A percentile compares a stretch with the other conserved stretches of the same genome.
These are phyloP conservation scores for Aquanectria penicillioides DNA, from an alignment of 2,329 filamentous ascomycete genomes.

Conservation along the genomic window DNA sequence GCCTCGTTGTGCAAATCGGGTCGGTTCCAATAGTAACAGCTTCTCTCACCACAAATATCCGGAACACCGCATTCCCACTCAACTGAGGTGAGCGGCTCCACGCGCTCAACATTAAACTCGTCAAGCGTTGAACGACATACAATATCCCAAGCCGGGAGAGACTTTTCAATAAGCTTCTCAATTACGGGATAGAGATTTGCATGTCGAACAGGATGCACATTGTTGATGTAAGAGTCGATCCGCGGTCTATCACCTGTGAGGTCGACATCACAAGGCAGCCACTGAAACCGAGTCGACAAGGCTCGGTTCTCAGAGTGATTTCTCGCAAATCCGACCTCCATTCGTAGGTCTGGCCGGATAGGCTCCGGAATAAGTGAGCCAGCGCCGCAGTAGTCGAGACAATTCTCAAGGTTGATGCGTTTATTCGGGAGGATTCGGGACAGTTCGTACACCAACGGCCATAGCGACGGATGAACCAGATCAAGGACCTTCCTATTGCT, in stretches of 20 bases:
- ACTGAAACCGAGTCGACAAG: background rate
- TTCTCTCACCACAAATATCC: background rate
- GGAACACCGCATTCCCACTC: background rate
- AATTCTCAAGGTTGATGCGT: conserved; percentile 48
- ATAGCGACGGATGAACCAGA: conserved; percentile 72
- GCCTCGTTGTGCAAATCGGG: background rate
- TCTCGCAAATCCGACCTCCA: no score
- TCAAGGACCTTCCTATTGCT: conserved; percentile 67
- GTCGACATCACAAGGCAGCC: background rate
- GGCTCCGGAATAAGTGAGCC: conserved; percentile 19
- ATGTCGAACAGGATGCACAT: conserved; percentile 50
- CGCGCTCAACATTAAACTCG: conserved; percentile 4
- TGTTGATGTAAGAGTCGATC: conserved; percentile 58
- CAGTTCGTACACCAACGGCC: conserved; percentile 65
- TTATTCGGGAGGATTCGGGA: conserved; percentile 46
- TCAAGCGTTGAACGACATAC: conserved; percentile 50
- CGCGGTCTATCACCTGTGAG: conserved; percentile 49
- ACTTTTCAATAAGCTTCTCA: conserved; percentile 47
- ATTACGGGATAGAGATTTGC: conserved; percentile 45
- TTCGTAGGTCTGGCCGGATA: no score
- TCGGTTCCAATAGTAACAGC: background rate
- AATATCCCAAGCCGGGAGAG: conserved; percentile 58
- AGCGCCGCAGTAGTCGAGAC: conserved; percentile 46
- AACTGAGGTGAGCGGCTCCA: background rate
- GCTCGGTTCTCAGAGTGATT: background rate